These are phyloP conservation scores for Pichia deserticola DNA, from an alignment of 805 yeast species.

Conservation along the genomic window DNA sequence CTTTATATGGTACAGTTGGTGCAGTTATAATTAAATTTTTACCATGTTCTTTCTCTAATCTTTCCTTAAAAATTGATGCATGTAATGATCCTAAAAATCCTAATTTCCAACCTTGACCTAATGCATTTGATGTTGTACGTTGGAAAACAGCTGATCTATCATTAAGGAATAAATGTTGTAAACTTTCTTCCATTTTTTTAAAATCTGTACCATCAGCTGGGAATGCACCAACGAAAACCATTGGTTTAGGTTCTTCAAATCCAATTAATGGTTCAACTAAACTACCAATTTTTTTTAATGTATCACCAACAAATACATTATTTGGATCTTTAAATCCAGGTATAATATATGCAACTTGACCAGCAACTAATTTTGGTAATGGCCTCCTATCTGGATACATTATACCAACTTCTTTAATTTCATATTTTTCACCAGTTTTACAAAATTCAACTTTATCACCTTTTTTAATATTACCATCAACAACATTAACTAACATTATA, in stretches of 20 bases:
- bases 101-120: constrained; percentile 96
- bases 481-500: constrained; percentile 73
- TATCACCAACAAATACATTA: constrained; percentile 90
- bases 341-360: constrained; percentile 92
- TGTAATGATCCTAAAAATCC: constrained; percentile 93
- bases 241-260: constrained; percentile 93
- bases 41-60: constrained; percentile 90
- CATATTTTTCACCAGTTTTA: constrained; percentile 69
- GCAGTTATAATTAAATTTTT: constrained; percentile 87
- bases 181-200: constrained; percentile 80
- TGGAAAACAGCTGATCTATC: constrained; percentile 88
- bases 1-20: constrained; percentile 90
- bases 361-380: constrained; percentile 61
- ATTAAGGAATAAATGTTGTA: constrained; percentile 80
- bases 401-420: constrained; percentile 87
- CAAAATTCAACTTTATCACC: constrained; percentile 75
- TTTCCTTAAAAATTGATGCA: constrained; percentile 89
- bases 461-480: constrained; percentile 69
- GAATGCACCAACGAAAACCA: constrained; percentile 97
- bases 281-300: constrained; percentile 56
- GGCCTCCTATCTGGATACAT: constrained; percentile 86
- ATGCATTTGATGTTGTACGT: constrained; percentile 85
- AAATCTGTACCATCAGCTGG: constrained; percentile 94
- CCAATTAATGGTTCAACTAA: constrained; percentile 80
- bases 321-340: constrained; percentile 87